phyloP scores from a whole-genome alignment of 257 asterid species.

The Ophiorrhiza pumila region DNA sequence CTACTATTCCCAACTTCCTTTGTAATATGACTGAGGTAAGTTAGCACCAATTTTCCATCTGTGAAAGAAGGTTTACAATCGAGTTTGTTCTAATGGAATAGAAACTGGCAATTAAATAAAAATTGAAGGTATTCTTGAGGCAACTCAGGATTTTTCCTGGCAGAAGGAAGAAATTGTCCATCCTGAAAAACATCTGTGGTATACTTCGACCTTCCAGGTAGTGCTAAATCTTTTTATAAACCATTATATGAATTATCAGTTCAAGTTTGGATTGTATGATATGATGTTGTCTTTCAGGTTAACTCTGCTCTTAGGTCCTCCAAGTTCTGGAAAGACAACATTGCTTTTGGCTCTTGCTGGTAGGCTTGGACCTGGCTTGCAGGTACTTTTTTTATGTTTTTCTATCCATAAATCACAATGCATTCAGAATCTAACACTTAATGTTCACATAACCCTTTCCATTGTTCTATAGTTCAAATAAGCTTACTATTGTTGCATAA shows the following conservation, averaged over 20 bases:
- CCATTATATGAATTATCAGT: slow-evolving; percentile 13
- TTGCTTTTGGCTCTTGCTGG: slow-evolving; percentile 88
- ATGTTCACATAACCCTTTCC: neutral
- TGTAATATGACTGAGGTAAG: slow-evolving; percentile 86
- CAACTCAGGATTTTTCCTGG: slow-evolving; percentile 58
- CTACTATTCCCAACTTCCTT: slow-evolving; percentile 83
- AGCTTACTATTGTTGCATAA: too few species aligned
- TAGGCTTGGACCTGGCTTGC: slow-evolving; percentile 69
- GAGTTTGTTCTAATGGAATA: neutral
- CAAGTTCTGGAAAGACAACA: slow-evolving; percentile 96
- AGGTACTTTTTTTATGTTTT: slow-evolving; percentile 48
- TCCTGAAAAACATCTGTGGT: slow-evolving; percentile 75
- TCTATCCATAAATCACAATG: neutral
- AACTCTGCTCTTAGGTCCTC: slow-evolving; percentile 88
- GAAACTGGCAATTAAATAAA: slow-evolving; percentile 6
- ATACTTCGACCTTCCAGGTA: slow-evolving; percentile 92
- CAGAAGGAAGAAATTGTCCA: slow-evolving; percentile 57
- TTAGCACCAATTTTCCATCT: neutral
- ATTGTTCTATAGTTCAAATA: too few species aligned
- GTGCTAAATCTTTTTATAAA: slow-evolving; percentile 8
- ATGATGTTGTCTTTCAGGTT: slow-evolving; percentile 45
- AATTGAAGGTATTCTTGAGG: slow-evolving; percentile 61
- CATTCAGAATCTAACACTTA: neutral
- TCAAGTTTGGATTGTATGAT: neutral
- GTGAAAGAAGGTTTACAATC: neutral